Evolutionary conservation across 2,329 filamentous ascomycete species (phyloP), one percentile per base, ranked within the genome.

Genomic region (Fusarium luffae): DNA sequence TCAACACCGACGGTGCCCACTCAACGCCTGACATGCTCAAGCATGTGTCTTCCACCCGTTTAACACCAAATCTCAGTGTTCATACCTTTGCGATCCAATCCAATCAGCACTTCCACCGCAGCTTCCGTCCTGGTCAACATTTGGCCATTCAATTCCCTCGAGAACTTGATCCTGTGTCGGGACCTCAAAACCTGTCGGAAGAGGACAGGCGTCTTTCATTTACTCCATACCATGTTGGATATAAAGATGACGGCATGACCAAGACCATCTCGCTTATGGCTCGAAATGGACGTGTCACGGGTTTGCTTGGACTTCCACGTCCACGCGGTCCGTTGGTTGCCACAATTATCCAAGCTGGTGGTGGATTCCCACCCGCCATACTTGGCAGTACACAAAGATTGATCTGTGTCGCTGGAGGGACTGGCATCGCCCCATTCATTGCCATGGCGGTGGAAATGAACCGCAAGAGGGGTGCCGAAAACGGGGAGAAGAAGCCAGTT

Each of bases 91-190:
- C 61, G 8, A n/a, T 63, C 13, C 18, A 40, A 10, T 12, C 37
- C 32, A 58, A 44, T 9, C 28, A 46, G 4, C 4, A 40, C 0
- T 43, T 64, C 9, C 46, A 16, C 14, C 43, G 23, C 30, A 41
- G n/a, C 30, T 64, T 64, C 59, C 37, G 43, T 12, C 50, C 61
- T 4, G 37, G 61, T 14, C 50, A 64, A 28, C 59, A 64, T 25
- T 4, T 64, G 30, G 58, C 61, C 6, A 16, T 64, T 2, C 59
- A 50, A 34, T 64, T 64, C 16, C 59, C 59, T 7, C 23, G 25
- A 13, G 61, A 64, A 23, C 59, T 64, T 8, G 61, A 64, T n/a
- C 61, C 50, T 21, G 25, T 64, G 1, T 56, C 61, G 6, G 61
- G 61, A 18, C 37, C 61, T 4, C 61, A 64, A 25, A 64, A 63